Evolutionary conservation across 345 rosid species (phyloP).

Genomic region (Ceriops tagal): DNA sequence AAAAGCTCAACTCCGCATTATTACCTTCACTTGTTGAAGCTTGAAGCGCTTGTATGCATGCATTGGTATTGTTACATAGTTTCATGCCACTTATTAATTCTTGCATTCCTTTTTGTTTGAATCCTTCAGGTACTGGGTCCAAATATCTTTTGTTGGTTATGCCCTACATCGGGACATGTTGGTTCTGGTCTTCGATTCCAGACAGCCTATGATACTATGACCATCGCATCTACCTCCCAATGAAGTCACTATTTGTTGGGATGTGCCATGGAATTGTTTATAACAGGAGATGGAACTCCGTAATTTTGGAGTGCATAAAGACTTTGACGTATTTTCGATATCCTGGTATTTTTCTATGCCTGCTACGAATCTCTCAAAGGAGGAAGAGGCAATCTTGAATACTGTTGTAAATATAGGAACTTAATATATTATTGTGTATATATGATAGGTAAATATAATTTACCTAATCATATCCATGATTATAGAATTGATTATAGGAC

Average conservation of each 20-base stretch:
- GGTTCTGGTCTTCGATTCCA: conserved; percentile 75
- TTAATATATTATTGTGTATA: too few relatives aligned
- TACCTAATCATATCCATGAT: too few relatives aligned
- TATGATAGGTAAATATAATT: too few relatives aligned
- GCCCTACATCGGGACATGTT: conserved; percentile 60
- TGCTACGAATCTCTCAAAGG: background rate
- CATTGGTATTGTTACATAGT: background rate
- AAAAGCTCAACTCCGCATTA: too few relatives aligned
- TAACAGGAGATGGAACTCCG: background rate
- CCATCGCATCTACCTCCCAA: conserved; percentile 30
- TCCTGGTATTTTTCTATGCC: background rate
- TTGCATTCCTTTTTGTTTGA: background rate
- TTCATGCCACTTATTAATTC: background rate
- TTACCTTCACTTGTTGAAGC: too few relatives aligned
- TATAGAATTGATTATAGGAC: too few relatives aligned
- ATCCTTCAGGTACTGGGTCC: conserved; percentile 74
- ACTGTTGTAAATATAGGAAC: too few relatives aligned
- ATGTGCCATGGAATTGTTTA: conserved; percentile 9
- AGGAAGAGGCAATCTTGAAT: background rate
- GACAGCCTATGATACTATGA: conserved; percentile 47
- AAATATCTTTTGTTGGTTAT: conserved; percentile 65
- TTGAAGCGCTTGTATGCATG: too few relatives aligned
- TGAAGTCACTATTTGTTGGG: conserved; percentile 15
- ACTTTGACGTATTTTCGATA: background rate
- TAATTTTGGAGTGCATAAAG: conserved; percentile 1